Conservation (phyloP, 192 early-diverging fungal species). For the Entrophospora sp. region DNA sequence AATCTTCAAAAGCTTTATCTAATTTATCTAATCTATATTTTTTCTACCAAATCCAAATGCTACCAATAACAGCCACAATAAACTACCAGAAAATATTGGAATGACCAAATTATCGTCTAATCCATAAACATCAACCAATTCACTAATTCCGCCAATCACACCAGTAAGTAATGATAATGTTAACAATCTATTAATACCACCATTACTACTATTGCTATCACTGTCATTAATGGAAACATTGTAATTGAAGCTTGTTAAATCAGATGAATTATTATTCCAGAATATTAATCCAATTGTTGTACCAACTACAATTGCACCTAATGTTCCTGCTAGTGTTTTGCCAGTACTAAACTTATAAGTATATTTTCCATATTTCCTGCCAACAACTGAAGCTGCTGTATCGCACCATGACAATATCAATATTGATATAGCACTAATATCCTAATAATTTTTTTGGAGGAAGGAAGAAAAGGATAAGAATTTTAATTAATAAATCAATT, state of each 20-base stretch:
- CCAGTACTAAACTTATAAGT: constrained; percentile 28
- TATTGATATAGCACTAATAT: constrained; percentile 37
- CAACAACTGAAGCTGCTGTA: constrained; percentile 34
- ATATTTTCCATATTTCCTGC: constrained; percentile 31
- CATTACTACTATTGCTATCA: constrained; percentile 4
- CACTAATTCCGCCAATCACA: constrained; percentile 30
- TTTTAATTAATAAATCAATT: too few relatives aligned
- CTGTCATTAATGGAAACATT: too few relatives aligned
- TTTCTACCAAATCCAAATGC: constrained; percentile 11
- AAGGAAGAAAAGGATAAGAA: background rate
- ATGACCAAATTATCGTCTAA: constrained; percentile 41
- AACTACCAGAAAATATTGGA: constrained; percentile 29
- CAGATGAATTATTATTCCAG: constrained; percentile 11
- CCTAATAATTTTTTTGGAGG: constrained; percentile 1
- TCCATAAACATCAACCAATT: constrained; percentile 27
- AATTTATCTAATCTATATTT: too few relatives aligned
- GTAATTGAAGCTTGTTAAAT: too few relatives aligned
- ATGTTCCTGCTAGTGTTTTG: constrained; percentile 35
- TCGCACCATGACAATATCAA: constrained; percentile 40
- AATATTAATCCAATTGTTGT: constrained; percentile 25
- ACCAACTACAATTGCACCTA: constrained; percentile 31
- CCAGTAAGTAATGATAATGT: constrained; percentile 29
- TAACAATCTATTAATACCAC: constrained; percentile 5
- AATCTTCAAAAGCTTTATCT: too few relatives aligned
- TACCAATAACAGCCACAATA: constrained; percentile 30